A percentile compares a stretch with the other conserved stretches of the same genome.
These are phyloP conservation scores for Acidiella bohemica DNA, from an alignment of 495 filamentous ascomycete genomes.

Conservation along the genomic window DNA sequence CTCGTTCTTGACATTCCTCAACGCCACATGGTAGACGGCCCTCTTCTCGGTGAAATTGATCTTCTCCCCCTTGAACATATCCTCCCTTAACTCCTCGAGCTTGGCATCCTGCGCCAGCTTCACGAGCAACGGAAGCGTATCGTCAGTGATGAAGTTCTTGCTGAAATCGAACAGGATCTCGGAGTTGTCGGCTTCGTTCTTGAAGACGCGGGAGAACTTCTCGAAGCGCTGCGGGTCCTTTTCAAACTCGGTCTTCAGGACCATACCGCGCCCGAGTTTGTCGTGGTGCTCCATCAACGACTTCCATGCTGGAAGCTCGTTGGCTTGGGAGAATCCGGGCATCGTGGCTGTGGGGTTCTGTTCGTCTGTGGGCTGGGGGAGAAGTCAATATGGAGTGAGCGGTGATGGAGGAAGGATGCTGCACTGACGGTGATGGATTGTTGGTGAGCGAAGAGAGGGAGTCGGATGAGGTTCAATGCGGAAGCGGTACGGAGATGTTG, in stretches of 20 bases:
- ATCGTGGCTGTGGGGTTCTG: constrained; percentile 26
- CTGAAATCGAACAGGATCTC: constrained; percentile 96
- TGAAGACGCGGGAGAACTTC: constrained; percentile 76
- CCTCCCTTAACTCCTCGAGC: constrained; percentile 85
- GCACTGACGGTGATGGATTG: no score
- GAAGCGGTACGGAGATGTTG: no score
- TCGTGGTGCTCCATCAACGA: constrained; percentile 79
- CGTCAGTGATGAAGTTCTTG: constrained; percentile 94
- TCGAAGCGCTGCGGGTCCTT: constrained; percentile 79
- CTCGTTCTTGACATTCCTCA: constrained; percentile 75
- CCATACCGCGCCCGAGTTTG: constrained; percentile 68
- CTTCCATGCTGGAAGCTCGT: constrained; percentile 70
- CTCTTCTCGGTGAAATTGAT: constrained; percentile 98
- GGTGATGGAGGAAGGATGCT: no score
- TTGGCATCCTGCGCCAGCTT: constrained; percentile 82
- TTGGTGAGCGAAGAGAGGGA: no score
- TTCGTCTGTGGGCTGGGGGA: no score
- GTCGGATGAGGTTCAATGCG: no score
- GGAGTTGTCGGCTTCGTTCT: constrained; percentile 58
- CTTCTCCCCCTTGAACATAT: constrained; percentile 92
- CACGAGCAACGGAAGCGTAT: constrained; percentile 74
- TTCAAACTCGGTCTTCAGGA: constrained; percentile 84
- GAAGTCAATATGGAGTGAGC: no score
- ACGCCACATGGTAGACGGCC: constrained; percentile 87
- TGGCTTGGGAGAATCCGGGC: constrained; percentile 56